These are phyloP conservation scores for Salix suchowensis DNA, from an alignment of 345 rosid genomes.

Conservation along the genomic window DNA sequence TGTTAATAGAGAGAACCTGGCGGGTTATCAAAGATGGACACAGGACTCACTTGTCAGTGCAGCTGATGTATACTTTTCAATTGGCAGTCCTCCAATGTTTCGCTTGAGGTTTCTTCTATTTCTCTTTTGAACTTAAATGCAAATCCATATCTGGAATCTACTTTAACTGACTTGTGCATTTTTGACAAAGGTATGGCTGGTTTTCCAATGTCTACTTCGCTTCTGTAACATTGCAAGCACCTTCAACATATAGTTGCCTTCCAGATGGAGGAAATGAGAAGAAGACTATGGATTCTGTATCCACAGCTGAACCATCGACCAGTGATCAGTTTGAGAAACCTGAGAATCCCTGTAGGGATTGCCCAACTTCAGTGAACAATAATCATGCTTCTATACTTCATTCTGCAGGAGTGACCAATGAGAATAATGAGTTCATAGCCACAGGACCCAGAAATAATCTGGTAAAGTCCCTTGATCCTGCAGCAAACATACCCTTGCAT, in stretches of 20 bases:
- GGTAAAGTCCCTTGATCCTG: constrained; percentile 28
- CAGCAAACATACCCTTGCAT: constrained; percentile 24
- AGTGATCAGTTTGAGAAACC: constrained; percentile 29
- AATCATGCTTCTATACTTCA: constrained; percentile 19
- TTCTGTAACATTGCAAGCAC: constrained; percentile 34
- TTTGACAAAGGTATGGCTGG: constrained; percentile 92
- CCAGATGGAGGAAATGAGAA: constrained; percentile 38
- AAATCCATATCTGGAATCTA: constrained; percentile 2
- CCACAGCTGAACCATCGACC: constrained; percentile 27
- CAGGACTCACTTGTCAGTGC: constrained; percentile 67
- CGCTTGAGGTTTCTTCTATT: constrained; percentile 71
- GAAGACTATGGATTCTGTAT: constrained; percentile 31
- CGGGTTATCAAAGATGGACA: constrained; percentile 67
- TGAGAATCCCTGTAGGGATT: constrained; percentile 28
- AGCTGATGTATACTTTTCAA: constrained; percentile 59
- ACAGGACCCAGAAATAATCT: constrained; percentile 18
- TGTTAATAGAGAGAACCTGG: constrained; percentile 58
- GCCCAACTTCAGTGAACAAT: constrained; percentile 29
- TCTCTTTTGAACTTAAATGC: constrained; percentile 7
- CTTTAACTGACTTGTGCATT: constrained; percentile 15
- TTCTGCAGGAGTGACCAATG: constrained; percentile 13
- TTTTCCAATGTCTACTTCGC: constrained; percentile 43
- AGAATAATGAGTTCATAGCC: constrained; percentile 12
- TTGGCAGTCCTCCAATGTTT: constrained; percentile 75
- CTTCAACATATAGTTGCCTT: constrained; percentile 28